Percentiles rank a stretch among this genome's conserved stretches.
Conservation (phyloP, 805 yeast species). For the Lipomyces starkeyi region DNA sequence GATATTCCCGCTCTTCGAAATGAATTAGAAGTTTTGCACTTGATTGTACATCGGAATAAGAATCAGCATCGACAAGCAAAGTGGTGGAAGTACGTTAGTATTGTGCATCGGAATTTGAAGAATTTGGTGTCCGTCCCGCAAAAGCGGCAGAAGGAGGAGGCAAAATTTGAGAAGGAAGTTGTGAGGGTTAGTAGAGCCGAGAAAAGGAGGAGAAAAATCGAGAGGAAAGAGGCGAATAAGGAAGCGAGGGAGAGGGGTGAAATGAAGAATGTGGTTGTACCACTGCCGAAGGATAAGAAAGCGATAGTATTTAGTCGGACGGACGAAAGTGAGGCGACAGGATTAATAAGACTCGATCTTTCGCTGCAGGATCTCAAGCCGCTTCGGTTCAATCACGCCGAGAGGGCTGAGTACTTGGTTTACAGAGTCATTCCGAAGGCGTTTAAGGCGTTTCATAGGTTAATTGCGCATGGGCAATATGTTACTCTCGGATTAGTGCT, state of each 20-base stretch:
- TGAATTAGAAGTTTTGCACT: constrained; percentile 66
- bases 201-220: background rate
- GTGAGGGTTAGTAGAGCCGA: background rate
- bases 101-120: constrained; percentile 58
- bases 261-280: background rate
- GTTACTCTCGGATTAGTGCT: constrained; percentile 26
- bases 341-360: background rate
- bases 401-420: constrained; percentile 23
- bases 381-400: constrained; percentile 9
- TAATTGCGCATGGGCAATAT: constrained; percentile 28
- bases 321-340: background rate
- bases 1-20: constrained; percentile 41
- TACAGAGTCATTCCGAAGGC: constrained; percentile 31
- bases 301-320: background rate
- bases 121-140: constrained; percentile 10
- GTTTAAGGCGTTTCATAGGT: constrained; percentile 25
- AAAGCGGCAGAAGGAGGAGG: background rate
- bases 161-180: background rate
- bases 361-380: background rate
- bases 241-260: background rate
- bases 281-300: background rate
- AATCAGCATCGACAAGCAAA: constrained; percentile 74
- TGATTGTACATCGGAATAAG: constrained; percentile 70
- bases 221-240: background rate
- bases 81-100: constrained; percentile 79